These are phyloP conservation scores for Backusella parvicylindrica DNA, from an alignment of 192 early-diverging fungal genomes.

Conservation along the genomic window DNA sequence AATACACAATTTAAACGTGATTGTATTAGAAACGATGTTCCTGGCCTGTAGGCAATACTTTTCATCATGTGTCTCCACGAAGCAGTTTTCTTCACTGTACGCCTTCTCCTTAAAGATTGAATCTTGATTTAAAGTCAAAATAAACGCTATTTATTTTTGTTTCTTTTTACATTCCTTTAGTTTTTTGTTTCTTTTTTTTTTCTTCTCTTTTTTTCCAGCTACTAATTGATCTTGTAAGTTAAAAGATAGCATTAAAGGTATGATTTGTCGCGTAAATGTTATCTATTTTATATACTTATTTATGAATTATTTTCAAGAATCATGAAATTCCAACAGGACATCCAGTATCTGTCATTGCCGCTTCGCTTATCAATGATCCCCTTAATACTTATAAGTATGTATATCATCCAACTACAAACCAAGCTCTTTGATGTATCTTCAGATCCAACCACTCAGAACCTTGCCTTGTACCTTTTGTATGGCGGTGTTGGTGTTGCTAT, in stretches of 20 bases:
- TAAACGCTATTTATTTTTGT: constrained; percentile 12
- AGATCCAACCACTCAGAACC: neutral
- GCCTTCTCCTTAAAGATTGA: neutral
- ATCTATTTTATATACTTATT: neutral
- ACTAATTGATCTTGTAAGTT: neutral
- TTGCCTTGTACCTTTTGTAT: neutral
- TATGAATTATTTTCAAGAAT: constrained; percentile 1
- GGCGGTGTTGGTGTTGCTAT: neutral
- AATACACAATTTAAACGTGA: neutral
- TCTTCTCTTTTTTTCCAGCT: neutral
- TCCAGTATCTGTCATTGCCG: neutral
- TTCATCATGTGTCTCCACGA: neutral
- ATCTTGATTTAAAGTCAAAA: neutral
- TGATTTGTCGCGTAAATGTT: neutral
- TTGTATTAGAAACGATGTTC: neutral
- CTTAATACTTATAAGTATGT: neutral
- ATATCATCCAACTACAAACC: neutral
- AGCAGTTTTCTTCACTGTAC: neutral
- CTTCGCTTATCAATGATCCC: neutral
- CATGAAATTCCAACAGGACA: constrained; percentile 1
- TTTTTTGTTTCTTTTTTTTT: constrained; percentile 6
- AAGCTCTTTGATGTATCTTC: neutral
- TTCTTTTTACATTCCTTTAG: constrained; percentile 10
- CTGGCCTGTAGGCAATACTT: neutral
- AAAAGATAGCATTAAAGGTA: neutral